A percentile compares a stretch with the other conserved stretches of the same genome.
phyloP scores from a whole-genome alignment of 202 grass and related monocot species.

The Carex arenaria region DNA sequence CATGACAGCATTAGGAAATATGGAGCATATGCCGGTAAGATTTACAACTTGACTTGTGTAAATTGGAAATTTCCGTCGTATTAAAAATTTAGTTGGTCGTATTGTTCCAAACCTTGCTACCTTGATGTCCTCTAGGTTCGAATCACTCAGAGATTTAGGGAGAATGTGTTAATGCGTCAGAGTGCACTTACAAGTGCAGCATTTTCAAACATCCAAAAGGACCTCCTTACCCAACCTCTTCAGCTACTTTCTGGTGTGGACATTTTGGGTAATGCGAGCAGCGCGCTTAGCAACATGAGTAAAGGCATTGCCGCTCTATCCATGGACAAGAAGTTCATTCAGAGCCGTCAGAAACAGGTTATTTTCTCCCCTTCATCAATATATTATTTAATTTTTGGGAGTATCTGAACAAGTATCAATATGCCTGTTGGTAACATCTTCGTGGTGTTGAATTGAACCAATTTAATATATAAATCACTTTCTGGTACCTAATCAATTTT shows the following conservation, averaged over 20 bases:
- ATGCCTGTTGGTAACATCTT: not conserved
- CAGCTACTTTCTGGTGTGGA: conserved; percentile 97
- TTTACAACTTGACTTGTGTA: conserved; percentile 12
- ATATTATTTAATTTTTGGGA: not conserved
- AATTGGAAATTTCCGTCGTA: conserved; percentile 1
- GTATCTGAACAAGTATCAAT: not conserved
- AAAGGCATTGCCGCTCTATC: conserved; percentile 97
- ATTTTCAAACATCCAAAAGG: conserved; percentile 85
- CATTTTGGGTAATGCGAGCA: conserved; percentile 99
- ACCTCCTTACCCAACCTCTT: conserved; percentile 95
- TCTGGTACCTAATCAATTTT: not conserved
- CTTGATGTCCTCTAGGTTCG: conserved; percentile 49
- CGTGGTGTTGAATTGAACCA: conserved; percentile 1
- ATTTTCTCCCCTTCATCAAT: not conserved
- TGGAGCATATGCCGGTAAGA: conserved; percentile 97
- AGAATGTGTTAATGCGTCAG: conserved; percentile 89
- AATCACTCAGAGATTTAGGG: conserved; percentile 75
- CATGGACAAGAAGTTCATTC: conserved; percentile 99
- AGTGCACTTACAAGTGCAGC: conserved; percentile 76
- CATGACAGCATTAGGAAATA: conserved; percentile 98
- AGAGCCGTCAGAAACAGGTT: conserved; percentile 82
- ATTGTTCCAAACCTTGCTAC: conserved; percentile 11
- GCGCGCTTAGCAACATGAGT: conserved; percentile 97
- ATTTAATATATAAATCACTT: conserved; percentile 5
- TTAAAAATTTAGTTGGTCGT: not conserved